Evolutionary conservation across 2,329 filamentous ascomycete species (phyloP).

Genomic region (Graphilbum ipis-grandicollis): DNA sequence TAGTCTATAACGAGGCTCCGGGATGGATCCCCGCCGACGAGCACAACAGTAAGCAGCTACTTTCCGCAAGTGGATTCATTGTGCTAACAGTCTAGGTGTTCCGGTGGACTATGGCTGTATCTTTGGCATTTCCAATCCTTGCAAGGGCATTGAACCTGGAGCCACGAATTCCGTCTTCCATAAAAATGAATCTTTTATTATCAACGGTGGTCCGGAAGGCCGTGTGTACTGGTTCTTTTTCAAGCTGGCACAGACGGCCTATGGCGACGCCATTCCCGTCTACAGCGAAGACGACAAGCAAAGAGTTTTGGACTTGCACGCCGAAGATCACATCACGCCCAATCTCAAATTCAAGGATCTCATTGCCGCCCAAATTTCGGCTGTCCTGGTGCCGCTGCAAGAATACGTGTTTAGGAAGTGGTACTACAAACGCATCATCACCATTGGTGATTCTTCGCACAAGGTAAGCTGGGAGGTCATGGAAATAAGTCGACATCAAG

Average conservation of each 20-base stretch:
- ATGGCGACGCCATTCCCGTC: constrained; percentile 6
- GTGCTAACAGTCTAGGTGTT: too few relatives aligned
- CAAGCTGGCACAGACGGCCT: constrained; percentile 2
- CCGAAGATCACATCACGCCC: constrained; percentile 4
- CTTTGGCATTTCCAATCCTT: constrained; percentile 10
- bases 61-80: too few relatives aligned
- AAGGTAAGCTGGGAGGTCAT: too few relatives aligned
- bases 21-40: too few relatives aligned
- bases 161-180: constrained; percentile 2
- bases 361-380: constrained; percentile 5
- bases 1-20: too few relatives aligned
- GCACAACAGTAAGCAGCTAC: too few relatives aligned
- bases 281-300: constrained; percentile 8
- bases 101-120: constrained; percentile 7
- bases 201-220: constrained; percentile 7
- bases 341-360: constrained; percentile 7
- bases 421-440: constrained; percentile 15
- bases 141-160: constrained; percentile 1
- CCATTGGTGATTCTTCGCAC: constrained; percentile 16
- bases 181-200: constrained; percentile 4
- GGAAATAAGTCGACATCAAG: too few relatives aligned
- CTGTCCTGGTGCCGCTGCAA: constrained; percentile 16
- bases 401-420: constrained; percentile 17
- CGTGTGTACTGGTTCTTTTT: constrained; percentile 10
- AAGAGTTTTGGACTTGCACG: constrained; percentile 1